Evolutionary conservation across 768 basidiomycete species (phyloP), one percentile per base, ranked within the genome.

Genomic region (Roridomyces roridus): DNA sequence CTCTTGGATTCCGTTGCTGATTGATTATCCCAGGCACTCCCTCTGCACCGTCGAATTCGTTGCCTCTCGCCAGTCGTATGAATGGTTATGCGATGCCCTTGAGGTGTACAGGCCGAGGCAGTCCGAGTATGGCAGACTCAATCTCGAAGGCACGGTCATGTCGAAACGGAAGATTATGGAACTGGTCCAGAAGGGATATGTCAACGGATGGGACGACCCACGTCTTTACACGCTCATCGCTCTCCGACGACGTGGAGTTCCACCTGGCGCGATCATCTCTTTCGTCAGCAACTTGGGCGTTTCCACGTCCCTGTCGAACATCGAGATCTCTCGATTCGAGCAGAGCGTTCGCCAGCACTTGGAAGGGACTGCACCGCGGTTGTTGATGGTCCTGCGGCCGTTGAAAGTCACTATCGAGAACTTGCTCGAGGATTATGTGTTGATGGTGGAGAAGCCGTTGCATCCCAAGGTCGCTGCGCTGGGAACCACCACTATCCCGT

Each of bases 71-170:
- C 92, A 94, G 68, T 97, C 97, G 0, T 98, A 99, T 71, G 97
- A 99, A 67, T 99, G 97, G 97, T 84, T 99, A 12, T 99, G 97
- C 67, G 96, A 99, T 69, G 94, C 92, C 3, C 80, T 98, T n/a
- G 92, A 92, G 59, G 89, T 98, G 3, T 99, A 98, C 81, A 97
- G 95, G 71, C 96, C 97, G 20, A 88, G 87, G 54, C 97, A 99
- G 74, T 96, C 94, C 43, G 97, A 99, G 71, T 98, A 93, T 66
- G 97, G 97, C 20, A 86, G 97, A 51, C 81, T 98, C 43, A 94
- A 88, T 66, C 72, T 99, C 42, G 92, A 96, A 59, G 97, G 97
- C 26, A 96, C 96, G 17, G 87, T 99, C 72, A 94, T 90, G 80
- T 98, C 96, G 4, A 99, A 99, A 74, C 90, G 97, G 18, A 98